Evolutionary conservation across 306 rosid genomes (phyloP), one percentile per base, ranked within the genome.

Genomic region (Rubus idaeus): DNA sequence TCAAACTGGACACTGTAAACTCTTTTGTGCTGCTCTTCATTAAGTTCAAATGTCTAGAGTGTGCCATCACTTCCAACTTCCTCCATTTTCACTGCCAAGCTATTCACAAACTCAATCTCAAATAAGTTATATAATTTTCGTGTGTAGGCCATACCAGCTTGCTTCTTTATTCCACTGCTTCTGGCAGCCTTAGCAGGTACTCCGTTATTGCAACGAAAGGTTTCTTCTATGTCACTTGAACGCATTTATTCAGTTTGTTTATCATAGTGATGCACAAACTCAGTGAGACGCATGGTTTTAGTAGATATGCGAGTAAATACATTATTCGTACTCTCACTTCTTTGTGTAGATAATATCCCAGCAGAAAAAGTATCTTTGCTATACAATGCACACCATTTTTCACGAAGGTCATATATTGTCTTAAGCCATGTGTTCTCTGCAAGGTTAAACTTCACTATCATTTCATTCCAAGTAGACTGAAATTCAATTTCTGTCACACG

Each of bases 281-380:
- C 40, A 23, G 17, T 58, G 23, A 68, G 40, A 10, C 0, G 21
- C 55, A 68, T 45, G 0, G 72, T 68, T 12, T 45, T 21, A 10
- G 5, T 20, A 10, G 55, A 45, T 55, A 68, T 68, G 16, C 6
- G 39, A 1, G 23, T 13, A 12, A 44, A 68, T 1, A 68, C 40
- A 68, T 68, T 64, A 5, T 64, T 64, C 1, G n/a, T 51, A 6
- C 69, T 64, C 47, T 64, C 69, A 37, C 73, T 51, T 58, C 37
- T 57, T 4, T 21, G 63, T 21, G 14, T 57, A 21, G 63, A 57
- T 9, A 57, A 2, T 57, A 57, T 57, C 8, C 14, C 16, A 3
- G 37, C 37, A 57, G 16, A n/a, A 6, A 55, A 55, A 17, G 26
- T 55, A 55, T 55, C 61, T 18, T 55, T 55, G 11, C 12, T 55